Conservation (phyloP, 2,329 filamentous ascomycete genomes). For the Aspergillus phoenicis region DNA sequence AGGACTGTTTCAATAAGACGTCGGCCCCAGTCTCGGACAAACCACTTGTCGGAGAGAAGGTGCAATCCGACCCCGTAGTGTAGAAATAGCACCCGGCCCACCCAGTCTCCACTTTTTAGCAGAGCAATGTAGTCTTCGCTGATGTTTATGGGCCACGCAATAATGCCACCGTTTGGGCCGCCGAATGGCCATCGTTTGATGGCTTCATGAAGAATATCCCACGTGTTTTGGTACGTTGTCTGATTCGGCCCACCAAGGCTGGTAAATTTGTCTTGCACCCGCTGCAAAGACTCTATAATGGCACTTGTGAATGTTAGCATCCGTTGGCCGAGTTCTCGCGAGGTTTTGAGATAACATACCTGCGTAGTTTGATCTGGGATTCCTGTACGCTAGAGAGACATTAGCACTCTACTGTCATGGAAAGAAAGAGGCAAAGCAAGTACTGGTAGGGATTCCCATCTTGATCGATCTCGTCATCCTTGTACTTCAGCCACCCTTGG, state of each 20-base stretch:
- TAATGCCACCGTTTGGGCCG: constrained; percentile 31
- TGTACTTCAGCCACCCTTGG: constrained; percentile 30
- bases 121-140: constrained; percentile 28
- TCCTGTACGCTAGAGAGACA: constrained; percentile 10
- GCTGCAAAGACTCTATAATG: constrained; percentile 27
- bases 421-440: not conserved
- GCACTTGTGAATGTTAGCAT: constrained; percentile 23
- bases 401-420: not conserved
- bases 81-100: constrained; percentile 34
- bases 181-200: constrained; percentile 34
- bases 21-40: constrained; percentile 35
- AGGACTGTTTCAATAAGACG: constrained; percentile 33
- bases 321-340: not conserved
- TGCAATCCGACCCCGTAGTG: constrained; percentile 36
- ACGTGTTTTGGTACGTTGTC: constrained; percentile 27
- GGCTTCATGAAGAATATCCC: constrained; percentile 30
- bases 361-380: constrained; percentile 17
- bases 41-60: constrained; percentile 37
- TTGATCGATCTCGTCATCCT: constrained; percentile 16
- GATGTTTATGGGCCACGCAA: constrained; percentile 36
- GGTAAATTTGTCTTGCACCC: constrained; percentile 15
- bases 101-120: constrained; percentile 34
- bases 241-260: constrained; percentile 15
- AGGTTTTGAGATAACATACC: constrained; percentile 10
- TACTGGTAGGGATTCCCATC: constrained; percentile 15